Conservation (phyloP, 768 basidiomycete species). For the Tephrocybe rancida region DNA sequence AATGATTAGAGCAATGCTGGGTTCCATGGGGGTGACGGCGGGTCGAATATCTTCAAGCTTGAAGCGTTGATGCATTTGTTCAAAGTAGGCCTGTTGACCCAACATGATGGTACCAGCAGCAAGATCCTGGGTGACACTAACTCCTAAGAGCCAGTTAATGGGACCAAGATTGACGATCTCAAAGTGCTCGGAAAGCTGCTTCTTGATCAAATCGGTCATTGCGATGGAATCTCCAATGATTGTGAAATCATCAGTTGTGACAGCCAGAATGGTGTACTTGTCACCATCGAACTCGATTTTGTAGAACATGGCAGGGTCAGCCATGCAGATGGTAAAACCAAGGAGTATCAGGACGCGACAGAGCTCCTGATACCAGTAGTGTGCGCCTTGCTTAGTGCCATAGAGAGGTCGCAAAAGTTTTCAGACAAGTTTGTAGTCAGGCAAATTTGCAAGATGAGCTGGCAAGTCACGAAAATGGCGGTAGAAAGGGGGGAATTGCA, state of each 20-base stretch:
- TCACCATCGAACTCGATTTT: constrained; percentile 7
- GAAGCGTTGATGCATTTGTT: constrained; percentile 17
- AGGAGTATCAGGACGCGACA: neutral
- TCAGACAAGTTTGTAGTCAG: constrained; percentile 2
- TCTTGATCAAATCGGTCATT: constrained; percentile 17
- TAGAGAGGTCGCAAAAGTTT: constrained; percentile 28
- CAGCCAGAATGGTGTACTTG: constrained; percentile 18
- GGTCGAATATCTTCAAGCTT: constrained; percentile 7
- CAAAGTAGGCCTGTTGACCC: constrained; percentile 13
- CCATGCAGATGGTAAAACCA: constrained; percentile 7
- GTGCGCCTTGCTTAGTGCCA: constrained; percentile 35
- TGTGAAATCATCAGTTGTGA: constrained; percentile 32
- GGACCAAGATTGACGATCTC: constrained; percentile 28
- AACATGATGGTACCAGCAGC: constrained; percentile 19
- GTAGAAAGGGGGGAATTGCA: constrained; percentile 20
- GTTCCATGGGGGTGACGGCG: constrained; percentile 9
- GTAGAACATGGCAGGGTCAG: constrained; percentile 26
- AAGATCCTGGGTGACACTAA: constrained; percentile 18
- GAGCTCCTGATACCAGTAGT: constrained; percentile 31
- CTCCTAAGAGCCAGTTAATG: constrained; percentile 22
- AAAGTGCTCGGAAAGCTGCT: constrained; percentile 19
- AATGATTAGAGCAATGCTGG: neutral
- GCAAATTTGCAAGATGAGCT: neutral
- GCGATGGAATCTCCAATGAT: constrained; percentile 18
- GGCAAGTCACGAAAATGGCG: neutral